A percentile compares a stretch with the other conserved stretches of the same genome.
Evolutionary conservation across 192 early-diverging fungal species (phyloP).

Genomic region (Backusella mclennaniae): DNA sequence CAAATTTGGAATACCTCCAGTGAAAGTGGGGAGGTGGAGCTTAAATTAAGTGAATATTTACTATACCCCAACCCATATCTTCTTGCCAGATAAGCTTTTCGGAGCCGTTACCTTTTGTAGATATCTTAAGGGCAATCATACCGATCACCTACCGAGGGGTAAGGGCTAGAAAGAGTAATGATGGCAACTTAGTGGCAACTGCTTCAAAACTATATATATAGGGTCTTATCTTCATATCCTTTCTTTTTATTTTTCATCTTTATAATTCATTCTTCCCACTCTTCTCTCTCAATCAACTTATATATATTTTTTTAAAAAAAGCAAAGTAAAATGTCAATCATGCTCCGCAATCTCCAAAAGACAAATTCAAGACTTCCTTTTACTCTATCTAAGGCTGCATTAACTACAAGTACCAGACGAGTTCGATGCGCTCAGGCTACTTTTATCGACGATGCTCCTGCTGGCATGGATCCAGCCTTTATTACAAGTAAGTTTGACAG

Average conservation of each 20-base stretch:
- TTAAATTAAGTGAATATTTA: not conserved
- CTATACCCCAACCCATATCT: not conserved
- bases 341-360: constrained; percentile 6
- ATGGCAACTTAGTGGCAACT: not conserved
- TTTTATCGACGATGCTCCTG: not conserved
- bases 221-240: not conserved
- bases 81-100: not conserved
- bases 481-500: not conserved
- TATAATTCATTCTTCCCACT: not conserved
- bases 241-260: not conserved
- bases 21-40: not conserved
- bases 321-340: not conserved
- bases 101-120: constrained; percentile 5
- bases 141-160: constrained; percentile 8
- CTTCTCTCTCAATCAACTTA: not conserved
- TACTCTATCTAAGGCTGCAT: not conserved
- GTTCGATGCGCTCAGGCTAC: constrained; percentile 8
- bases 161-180: not conserved
- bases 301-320: not conserved
- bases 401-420: constrained; percentile 3
- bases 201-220: not conserved
- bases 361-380: not conserved
- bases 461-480: not conserved
- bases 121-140: not conserved
- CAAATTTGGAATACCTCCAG: not conserved